A percentile compares a stretch with the other conserved stretches of the same genome.
Evolutionary conservation across 495 filamentous ascomycete species (phyloP).

Genomic region (Daldinia concentrica): DNA sequence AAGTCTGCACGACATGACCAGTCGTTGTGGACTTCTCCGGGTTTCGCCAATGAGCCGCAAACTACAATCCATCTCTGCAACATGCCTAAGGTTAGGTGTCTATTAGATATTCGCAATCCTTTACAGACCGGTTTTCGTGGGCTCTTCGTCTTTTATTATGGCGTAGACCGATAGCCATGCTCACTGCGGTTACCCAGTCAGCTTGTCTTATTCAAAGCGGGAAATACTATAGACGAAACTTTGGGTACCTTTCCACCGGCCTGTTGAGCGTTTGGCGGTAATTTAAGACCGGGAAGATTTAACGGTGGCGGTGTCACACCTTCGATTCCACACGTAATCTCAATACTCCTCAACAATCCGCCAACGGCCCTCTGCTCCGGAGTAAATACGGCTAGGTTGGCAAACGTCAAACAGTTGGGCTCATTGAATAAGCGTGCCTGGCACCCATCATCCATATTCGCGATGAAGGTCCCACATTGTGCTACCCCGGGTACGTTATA

Average conservation of each 20-base stretch:
- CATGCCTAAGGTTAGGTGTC: not conserved
- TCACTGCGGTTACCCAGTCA: slow-evolving; percentile 16
- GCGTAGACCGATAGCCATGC: not conserved
- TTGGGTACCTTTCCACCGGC: slow-evolving; percentile 37
- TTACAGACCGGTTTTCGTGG: not conserved
- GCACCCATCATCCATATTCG: slow-evolving; percentile 51
- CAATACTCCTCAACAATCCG: slow-evolving; percentile 50
- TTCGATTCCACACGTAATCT: slow-evolving; percentile 49
- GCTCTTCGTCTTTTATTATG: not conserved
- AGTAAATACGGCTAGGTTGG: slow-evolving; percentile 54
- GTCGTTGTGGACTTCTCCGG: not conserved
- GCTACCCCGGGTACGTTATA: slow-evolving; percentile 47
- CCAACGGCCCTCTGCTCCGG: slow-evolving; percentile 50
- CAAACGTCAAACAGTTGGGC: slow-evolving; percentile 46
- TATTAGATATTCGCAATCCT: not conserved
- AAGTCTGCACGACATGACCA: slow-evolving; percentile 1
- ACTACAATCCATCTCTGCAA: slow-evolving; percentile 5
- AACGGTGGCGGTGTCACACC: slow-evolving; percentile 39
- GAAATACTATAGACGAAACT: not conserved
- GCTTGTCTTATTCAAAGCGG: slow-evolving; percentile 20
- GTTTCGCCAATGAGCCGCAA: slow-evolving; percentile 15
- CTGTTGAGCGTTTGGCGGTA: slow-evolving; percentile 36
- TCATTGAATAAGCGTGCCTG: slow-evolving; percentile 54
- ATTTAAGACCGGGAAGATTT: slow-evolving; percentile 38
- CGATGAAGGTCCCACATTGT: slow-evolving; percentile 51